Percentiles rank a stretch among this genome's conserved stretches.
Evolutionary conservation across 1,284 basidiomycete genomes (phyloP).

Genomic region (Dichomitus squalens): DNA sequence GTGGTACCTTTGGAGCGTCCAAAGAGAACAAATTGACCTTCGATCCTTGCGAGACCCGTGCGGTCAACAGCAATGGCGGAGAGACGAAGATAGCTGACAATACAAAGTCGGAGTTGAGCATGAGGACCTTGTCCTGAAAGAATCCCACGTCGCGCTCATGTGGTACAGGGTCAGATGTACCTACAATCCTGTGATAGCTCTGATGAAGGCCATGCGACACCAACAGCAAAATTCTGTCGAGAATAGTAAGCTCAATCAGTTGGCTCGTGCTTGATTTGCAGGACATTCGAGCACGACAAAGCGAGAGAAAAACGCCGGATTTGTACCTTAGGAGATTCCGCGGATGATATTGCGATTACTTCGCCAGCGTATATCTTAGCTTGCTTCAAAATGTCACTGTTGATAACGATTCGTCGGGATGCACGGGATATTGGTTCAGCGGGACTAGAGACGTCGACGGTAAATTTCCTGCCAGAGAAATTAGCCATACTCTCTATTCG

Average conservation of each 20-base stretch:
- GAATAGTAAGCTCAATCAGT: slow-evolving; percentile 17
- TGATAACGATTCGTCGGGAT: slow-evolving; percentile 65
- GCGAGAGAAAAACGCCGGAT: slow-evolving; percentile 1
- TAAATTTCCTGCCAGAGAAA: slow-evolving; percentile 49
- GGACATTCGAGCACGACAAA: slow-evolving; percentile 13
- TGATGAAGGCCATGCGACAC: slow-evolving; percentile 70
- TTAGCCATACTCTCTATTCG: slow-evolving; percentile 31
- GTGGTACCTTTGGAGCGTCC: slow-evolving; percentile 41
- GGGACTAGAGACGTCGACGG: slow-evolving; percentile 39
- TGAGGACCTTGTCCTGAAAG: not conserved
- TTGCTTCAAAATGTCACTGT: slow-evolving; percentile 63
- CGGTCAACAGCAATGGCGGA: slow-evolving; percentile 59
- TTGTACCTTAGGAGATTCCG: slow-evolving; percentile 31
- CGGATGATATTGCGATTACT: slow-evolving; percentile 56
- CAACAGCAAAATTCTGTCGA: slow-evolving; percentile 59
- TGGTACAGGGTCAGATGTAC: slow-evolving; percentile 5
- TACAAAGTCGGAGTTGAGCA: slow-evolving; percentile 6
- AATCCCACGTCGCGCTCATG: slow-evolving; percentile 3
- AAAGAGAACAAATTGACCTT: slow-evolving; percentile 52
- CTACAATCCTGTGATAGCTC: slow-evolving; percentile 59
- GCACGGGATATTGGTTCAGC: slow-evolving; percentile 50
- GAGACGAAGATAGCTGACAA: slow-evolving; percentile 55
- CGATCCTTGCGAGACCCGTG: slow-evolving; percentile 49
- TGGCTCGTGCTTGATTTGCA: slow-evolving; percentile 5
- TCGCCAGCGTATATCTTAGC: slow-evolving; percentile 73